Percentiles rank a stretch among this genome's conserved stretches.
These are phyloP conservation scores for Fraxinus paxiana DNA, from an alignment of 305 asterid species.

Conservation along the genomic window DNA sequence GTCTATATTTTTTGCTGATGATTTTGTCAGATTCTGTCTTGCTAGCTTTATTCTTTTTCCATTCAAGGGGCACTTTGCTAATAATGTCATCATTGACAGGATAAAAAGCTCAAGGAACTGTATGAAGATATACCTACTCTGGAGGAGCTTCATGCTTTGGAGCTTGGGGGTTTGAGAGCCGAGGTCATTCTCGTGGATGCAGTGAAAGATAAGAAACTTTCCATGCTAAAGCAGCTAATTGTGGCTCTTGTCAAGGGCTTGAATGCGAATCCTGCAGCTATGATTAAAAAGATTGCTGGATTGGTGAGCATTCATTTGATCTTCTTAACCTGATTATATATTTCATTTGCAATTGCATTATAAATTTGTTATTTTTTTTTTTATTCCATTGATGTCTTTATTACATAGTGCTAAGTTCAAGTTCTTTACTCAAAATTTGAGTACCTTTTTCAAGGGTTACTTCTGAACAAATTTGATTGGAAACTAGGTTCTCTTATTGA, in stretches of 20 bases:
- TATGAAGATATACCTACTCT: conserved; percentile 79
- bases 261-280: conserved; percentile 69
- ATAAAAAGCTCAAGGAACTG: conserved; percentile 75
- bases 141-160: conserved; percentile 83
- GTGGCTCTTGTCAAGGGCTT: conserved; percentile 79
- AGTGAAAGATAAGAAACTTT: conserved; percentile 79
- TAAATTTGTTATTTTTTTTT: not conserved
- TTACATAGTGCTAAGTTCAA: not conserved
- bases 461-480: conserved; percentile 11
- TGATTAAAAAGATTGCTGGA: conserved; percentile 91
- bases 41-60: not conserved
- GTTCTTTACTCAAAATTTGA: not conserved
- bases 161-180: conserved; percentile 68
- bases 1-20: not conserved
- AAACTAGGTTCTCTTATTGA: conserved; percentile 6
- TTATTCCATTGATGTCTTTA: not conserved
- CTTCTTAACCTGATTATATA: conserved; percentile 12
- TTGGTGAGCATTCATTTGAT: conserved; percentile 56
- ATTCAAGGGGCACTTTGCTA: conserved; percentile 9
- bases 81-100: conserved; percentile 44
- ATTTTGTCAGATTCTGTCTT: not conserved
- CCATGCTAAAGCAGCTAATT: conserved; percentile 81
- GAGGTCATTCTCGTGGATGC: conserved; percentile 85
- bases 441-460: conserved; percentile 9
- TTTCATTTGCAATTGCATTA: not conserved